phyloP scores from a whole-genome alignment of 2,329 filamentous ascomycete species.

The Colletotrichum melonis region DNA sequence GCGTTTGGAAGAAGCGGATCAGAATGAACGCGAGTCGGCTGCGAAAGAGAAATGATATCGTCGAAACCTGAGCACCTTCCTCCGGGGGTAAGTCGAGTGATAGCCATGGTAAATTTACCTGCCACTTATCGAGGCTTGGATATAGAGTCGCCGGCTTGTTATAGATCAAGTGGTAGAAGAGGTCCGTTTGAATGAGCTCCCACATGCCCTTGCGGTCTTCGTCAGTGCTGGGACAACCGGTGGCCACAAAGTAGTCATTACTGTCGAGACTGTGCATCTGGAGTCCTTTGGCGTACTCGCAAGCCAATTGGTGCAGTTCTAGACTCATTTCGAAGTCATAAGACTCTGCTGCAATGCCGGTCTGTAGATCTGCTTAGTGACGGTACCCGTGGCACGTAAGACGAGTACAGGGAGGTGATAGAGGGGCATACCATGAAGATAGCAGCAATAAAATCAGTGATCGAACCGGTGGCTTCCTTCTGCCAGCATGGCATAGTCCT shows the following conservation, averaged over 20 bases:
- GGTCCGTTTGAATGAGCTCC: constrained; percentile 47
- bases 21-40: constrained; percentile 44
- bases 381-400: accelerated
- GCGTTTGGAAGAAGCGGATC: constrained; percentile 42
- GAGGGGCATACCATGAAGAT: constrained; percentile 41
- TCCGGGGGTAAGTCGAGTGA: constrained; percentile 39
- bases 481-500: constrained; percentile 45
- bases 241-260: constrained; percentile 32
- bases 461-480: constrained; percentile 43
- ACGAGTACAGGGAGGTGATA: not conserved
- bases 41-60: constrained; percentile 43
- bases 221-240: constrained; percentile 16
- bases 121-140: constrained; percentile 41
- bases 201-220: constrained; percentile 45
- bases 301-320: constrained; percentile 44
- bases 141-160: constrained; percentile 45
- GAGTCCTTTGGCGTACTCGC: constrained; percentile 45
- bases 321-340: constrained; percentile 47
- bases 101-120: constrained; percentile 47
- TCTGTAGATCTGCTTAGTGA: constrained; percentile 28
- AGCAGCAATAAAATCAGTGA: constrained; percentile 45
- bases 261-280: constrained; percentile 46
- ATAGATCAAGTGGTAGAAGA: constrained; percentile 45
- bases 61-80: constrained; percentile 36
- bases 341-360: constrained; percentile 42